Base-by-base conservation (phyloP, 2,329 filamentous ascomycete species). In the Aspergillus sp. region DNA sequence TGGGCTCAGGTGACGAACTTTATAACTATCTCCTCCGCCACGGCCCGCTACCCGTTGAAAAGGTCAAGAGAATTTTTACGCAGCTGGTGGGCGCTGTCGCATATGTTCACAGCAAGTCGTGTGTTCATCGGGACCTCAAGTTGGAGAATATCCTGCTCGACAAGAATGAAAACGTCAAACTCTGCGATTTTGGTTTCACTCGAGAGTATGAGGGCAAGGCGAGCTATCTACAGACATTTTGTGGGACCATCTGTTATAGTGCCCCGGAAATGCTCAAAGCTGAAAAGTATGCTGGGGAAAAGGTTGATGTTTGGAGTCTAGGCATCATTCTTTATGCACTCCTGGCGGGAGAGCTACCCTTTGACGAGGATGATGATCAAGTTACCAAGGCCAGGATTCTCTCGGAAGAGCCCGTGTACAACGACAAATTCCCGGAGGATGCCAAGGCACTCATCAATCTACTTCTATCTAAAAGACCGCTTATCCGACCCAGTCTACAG, bases 181-280 rank as follows among this genome's bases (percentile, higher is more conserved):
- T 98, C 48, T 91, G 94, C 54, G 93, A 98, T 65, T 98, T 98
- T 71, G 93, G 93, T 12, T 98, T 98, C 63, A 98, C 93, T 8
- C 79, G 93, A 53, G 93, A 98, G 69, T 98, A 98, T 66, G 90
- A 96, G 67, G 91, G 91, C 47, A 90, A 94, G 58, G 81, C 88
- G 28, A 97, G 90, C 65, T 91, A 97, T 60, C 72, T 98, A 43
- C 91, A 97, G 67, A 98, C 93, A 1, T 98, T 95, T 68, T 98
- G 93, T 65, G 93, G 93, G 5, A 98, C 93, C 0, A 85, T 98
- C 50, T 97, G 91, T 71, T 98, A 98, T 68, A 95, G 90, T 43
- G 93, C 93, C 2, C 93, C 93, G 2, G 93, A 98, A 68, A 98
- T 98, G 93, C 77, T 98, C 33, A 95, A 93, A 66, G 93, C 90